phyloP scores from a whole-genome alignment of 1,284 basidiomycete species.

The Trichosporon inkin region DNA sequence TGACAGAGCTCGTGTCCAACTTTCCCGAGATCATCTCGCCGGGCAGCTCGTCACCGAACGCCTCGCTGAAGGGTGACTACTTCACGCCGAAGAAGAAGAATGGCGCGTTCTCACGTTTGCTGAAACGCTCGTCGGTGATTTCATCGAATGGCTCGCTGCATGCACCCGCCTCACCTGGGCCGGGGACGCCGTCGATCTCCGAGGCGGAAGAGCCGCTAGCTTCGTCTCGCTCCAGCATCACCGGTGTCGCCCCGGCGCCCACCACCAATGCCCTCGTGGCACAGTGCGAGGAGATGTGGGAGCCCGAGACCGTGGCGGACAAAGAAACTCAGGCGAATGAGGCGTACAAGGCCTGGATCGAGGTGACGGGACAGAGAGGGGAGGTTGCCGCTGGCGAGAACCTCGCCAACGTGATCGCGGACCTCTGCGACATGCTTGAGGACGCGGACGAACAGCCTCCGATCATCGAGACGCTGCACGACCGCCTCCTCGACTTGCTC shows the following conservation, averaged over 20 bases:
- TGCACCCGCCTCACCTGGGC: not conserved
- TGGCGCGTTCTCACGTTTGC: not conserved
- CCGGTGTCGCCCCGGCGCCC: not conserved
- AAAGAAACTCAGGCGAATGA: conserved; percentile 38
- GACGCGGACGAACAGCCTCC: conserved; percentile 23
- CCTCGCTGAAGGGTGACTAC: not conserved
- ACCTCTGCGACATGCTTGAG: conserved; percentile 24
- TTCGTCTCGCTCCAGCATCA: not conserved
- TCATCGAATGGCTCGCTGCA: not conserved
- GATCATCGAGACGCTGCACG: conserved; percentile 27
- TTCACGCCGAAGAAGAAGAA: conserved; percentile 7
- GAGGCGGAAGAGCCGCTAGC: not conserved
- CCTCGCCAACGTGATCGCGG: conserved; percentile 25
- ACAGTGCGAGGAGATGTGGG: conserved; percentile 45
- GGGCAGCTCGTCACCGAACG: not conserved
- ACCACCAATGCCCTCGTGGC: conserved; percentile 29
- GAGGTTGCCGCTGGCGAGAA: conserved; percentile 25
- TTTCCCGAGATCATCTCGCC: conserved; percentile 1
- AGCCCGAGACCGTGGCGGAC: conserved; percentile 32
- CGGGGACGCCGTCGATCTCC: not conserved
- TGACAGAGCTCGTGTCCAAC: conserved; percentile 2
- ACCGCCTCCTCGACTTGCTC: conserved; percentile 26
- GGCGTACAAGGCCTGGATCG: conserved; percentile 33
- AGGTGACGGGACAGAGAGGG: conserved; percentile 27
- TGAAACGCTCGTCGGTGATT: not conserved